Conservation (phyloP, 2,329 filamentous ascomycete genomes). For the Fusarium pilosicola region DNA sequence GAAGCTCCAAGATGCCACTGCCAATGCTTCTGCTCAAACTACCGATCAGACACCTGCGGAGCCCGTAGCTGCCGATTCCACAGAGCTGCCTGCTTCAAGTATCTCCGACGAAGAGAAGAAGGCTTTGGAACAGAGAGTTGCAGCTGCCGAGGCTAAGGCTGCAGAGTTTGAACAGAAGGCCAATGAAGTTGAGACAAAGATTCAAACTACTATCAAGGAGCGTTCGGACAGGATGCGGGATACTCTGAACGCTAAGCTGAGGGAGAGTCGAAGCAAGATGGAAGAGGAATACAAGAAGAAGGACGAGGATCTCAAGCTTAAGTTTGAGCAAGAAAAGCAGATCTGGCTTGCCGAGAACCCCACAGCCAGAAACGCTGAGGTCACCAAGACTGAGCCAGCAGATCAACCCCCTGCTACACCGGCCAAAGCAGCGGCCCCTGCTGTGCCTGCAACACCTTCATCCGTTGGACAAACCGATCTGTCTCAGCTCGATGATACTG, state of each 20-base stretch:
- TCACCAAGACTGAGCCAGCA: constrained; percentile 21
- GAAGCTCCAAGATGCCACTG: constrained; percentile 48
- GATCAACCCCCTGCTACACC: constrained; percentile 51
- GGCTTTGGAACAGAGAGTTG: constrained; percentile 70
- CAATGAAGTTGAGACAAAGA: constrained; percentile 70
- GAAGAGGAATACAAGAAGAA: constrained; percentile 66
- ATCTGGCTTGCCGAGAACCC: constrained; percentile 68
- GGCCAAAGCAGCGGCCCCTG: constrained; percentile 50
- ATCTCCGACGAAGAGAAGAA: constrained; percentile 68
- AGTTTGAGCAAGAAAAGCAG: constrained; percentile 70
- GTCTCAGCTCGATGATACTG: constrained; percentile 62
- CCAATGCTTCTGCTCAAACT: constrained; percentile 47
- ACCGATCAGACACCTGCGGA: constrained; percentile 28
- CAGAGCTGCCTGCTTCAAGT: constrained; percentile 15
- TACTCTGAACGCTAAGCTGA: constrained; percentile 74
- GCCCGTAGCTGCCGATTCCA: constrained; percentile 26
- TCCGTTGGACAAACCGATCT: constrained; percentile 53
- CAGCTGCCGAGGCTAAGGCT: constrained; percentile 68
- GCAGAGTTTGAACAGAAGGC: constrained; percentile 72
- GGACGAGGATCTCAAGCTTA: constrained; percentile 62
- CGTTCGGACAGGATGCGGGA: constrained; percentile 77
- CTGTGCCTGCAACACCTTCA: constrained; percentile 51
- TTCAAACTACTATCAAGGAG: constrained; percentile 69
- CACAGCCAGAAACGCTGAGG: constrained; percentile 39
- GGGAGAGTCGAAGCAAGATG: constrained; percentile 67